Percentiles rank a stretch among this genome's conserved stretches.
These are phyloP conservation scores for Fusarium sterilihyphosum DNA, from an alignment of 2,329 filamentous ascomycete species.

Conservation along the genomic window DNA sequence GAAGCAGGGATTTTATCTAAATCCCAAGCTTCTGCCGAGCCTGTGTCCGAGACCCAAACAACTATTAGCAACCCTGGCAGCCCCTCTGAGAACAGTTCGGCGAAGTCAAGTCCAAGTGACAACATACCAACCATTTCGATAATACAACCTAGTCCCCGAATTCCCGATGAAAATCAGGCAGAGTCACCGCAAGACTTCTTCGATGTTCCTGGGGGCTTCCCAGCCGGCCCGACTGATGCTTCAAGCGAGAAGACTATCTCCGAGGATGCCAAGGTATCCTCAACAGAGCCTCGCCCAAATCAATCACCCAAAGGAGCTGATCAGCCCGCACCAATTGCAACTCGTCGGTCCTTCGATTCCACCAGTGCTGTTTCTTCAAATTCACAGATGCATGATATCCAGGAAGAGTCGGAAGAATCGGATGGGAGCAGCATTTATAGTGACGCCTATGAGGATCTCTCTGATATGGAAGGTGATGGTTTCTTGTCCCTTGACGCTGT, in stretches of 20 bases:
- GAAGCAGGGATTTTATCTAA: conserved; percentile 1
- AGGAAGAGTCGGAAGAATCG: conserved; percentile 54
- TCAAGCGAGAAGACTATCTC: conserved; percentile 2
- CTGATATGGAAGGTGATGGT: conserved; percentile 70
- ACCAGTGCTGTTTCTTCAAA: conserved; percentile 12
- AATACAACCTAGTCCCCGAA: conserved; percentile 55
- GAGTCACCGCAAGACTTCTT: conserved; percentile 51
- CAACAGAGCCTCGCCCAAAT: neutral
- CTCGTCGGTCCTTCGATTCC: conserved; percentile 36
- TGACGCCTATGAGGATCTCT: conserved; percentile 79
- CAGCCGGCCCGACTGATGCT: conserved; percentile 49
- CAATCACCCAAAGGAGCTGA: neutral
- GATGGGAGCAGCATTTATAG: conserved; percentile 73
- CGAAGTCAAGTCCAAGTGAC: conserved; percentile 9
- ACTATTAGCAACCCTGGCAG: neutral
- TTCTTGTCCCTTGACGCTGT: conserved; percentile 80
- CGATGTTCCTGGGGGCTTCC: conserved; percentile 69
- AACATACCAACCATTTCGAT: conserved; percentile 57
- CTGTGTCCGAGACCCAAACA: neutral
- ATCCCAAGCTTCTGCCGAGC: neutral
- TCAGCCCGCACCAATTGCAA: conserved; percentile 8
- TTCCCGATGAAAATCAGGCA: conserved; percentile 25
- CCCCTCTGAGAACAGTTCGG: neutral
- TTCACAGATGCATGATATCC: conserved; percentile 48
- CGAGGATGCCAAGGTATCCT: neutral